These are phyloP conservation scores for Paramecium sexaurelia DNA, from an alignment of 73 alveolate genomes.

Conservation along the genomic window DNA sequence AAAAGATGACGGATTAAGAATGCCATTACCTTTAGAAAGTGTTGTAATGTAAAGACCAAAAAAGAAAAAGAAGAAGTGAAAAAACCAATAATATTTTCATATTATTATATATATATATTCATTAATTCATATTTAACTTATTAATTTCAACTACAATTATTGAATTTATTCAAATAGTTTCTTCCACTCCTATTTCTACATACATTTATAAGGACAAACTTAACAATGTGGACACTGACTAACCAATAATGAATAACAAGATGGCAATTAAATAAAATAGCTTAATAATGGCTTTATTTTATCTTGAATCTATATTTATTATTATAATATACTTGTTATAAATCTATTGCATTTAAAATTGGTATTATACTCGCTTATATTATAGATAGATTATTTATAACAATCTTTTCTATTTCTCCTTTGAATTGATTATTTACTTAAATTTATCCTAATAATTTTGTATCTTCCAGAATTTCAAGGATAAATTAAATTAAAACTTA, in stretches of 20 bases:
- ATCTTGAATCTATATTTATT: background rate
- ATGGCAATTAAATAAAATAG: slow-evolving; percentile 6
- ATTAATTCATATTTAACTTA: background rate
- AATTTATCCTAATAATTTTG: background rate
- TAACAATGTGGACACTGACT: slow-evolving; percentile 32
- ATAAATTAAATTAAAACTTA: background rate
- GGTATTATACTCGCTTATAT: slow-evolving; percentile 17
- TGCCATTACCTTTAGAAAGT: slow-evolving; percentile 61
- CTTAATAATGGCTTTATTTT: background rate
- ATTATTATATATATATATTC: background rate
- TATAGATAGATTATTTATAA: background rate
- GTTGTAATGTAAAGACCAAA: slow-evolving; percentile 58
- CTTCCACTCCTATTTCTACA: background rate
- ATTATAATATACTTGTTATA: background rate
- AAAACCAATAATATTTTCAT: background rate
- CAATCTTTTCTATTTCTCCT: background rate
- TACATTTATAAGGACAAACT: slow-evolving; percentile 6
- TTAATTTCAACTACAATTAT: slow-evolving; percentile 5
- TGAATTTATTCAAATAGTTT: background rate
- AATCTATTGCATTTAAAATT: background rate
- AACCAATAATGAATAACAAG: background rate
- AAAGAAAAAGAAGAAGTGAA: slow-evolving; percentile 55
- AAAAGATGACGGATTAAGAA: slow-evolving; percentile 66
- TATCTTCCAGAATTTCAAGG: background rate
- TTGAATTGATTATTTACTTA: background rate